Evolutionary conservation across 2,329 filamentous ascomycete genomes (phyloP), one percentile per base, ranked within the genome.

Genomic region (Xylaria sp.): DNA sequence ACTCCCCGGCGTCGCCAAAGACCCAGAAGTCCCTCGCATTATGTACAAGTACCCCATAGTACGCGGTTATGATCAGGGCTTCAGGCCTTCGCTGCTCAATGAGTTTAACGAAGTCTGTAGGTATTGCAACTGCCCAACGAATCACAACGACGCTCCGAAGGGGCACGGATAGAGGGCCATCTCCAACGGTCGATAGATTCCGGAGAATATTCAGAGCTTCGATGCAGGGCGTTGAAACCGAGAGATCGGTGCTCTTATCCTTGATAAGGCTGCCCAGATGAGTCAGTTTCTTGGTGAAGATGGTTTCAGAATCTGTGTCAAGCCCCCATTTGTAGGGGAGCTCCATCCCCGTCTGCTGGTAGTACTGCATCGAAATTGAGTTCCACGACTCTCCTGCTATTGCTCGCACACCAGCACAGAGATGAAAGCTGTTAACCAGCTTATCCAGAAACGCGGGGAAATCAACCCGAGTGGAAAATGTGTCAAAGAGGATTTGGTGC

Each of bases 11-110:
- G 10, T 70, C 59, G 1, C 73, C 74, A 56, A 81, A 77, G 2
- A 75, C 49, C 81, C 81, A 83, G 33, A 73, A 74, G 7, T 77
- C 67, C 7, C 75, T 73, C 15, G 73, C 74, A 2, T 70, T 65
- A 67, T 83, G 78, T n/a, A 82, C 59, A 1, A 82, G 66, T 6
- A 84, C 80, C 0, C 79, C 79, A 67, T 81, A 84, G 67, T 84
- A 79, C 1, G 81, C 81, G 3, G 83, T 74, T 17, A 84, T 75
- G 7, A 81, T 77, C 9, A 84, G 69, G 0, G 82, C 81, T 66
- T 83, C 81, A 0, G 82, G 80, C 26, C 75, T 72, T 17, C 79
- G 76, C 59, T 79, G 74, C 13, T 74, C 70, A 3, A 83, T 67
- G 13, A 82, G 74, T 0, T 76, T 70, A 4, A 77, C 71, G 60